phyloP scores from a whole-genome alignment of 257 asterid species.

The Solanum chilense region DNA sequence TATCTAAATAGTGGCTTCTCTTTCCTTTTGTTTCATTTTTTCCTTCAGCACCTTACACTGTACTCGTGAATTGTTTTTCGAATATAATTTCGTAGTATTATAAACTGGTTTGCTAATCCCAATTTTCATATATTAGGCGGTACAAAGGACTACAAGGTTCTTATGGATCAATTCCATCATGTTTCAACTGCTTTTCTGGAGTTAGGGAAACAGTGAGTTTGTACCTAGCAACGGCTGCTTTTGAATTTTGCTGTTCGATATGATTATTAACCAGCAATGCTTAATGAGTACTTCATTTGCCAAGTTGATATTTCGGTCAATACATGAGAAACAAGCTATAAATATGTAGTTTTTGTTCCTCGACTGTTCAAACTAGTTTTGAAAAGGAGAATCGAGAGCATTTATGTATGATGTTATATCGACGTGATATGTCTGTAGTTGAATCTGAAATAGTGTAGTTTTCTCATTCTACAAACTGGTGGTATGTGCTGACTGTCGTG shows the following conservation, averaged over 20 bases:
- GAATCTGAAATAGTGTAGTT: not conserved
- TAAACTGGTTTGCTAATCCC: not conserved
- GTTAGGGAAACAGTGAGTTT: constrained; percentile 57
- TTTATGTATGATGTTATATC: not conserved
- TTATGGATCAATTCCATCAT: constrained; percentile 84
- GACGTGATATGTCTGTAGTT: not conserved
- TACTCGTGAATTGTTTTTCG: not conserved
- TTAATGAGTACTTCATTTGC: not conserved
- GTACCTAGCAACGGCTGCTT: not conserved
- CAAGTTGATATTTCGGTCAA: not conserved
- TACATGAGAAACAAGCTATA: not conserved
- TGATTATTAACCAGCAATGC: not conserved
- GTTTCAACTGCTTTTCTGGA: constrained; percentile 87
- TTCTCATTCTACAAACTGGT: not conserved
- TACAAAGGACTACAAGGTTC: constrained; percentile 76
- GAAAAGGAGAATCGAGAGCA: not conserved
- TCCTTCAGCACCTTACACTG: not conserved
- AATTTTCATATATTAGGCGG: constrained; percentile 42
- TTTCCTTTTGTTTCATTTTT: not conserved
- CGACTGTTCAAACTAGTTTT: not conserved
- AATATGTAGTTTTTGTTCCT: not conserved
- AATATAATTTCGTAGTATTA: not conserved
- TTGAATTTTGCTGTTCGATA: not conserved
- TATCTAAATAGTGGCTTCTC: not conserved
- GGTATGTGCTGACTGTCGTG: not conserved